Evolutionary conservation across 768 basidiomycete species (phyloP), one percentile per base, ranked within the genome.

Genomic region (Phylloporus arenicola): DNA sequence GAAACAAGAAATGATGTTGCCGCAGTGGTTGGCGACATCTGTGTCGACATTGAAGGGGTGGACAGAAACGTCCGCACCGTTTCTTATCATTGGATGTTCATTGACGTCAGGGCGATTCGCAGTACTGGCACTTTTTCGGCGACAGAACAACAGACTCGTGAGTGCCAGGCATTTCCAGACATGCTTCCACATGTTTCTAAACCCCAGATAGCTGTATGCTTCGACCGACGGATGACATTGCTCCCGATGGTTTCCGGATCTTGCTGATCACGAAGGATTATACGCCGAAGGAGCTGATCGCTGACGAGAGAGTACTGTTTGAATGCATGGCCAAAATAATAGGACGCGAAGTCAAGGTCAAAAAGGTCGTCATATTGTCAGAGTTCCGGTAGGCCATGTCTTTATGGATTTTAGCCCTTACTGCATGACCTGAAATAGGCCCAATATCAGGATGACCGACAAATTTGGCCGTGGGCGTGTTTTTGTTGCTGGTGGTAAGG

Each of bases 401-500:
- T 58, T 43, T 37, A 45, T 52, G 0, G 7, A 42, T 6, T 7
- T 61, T 19, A 31, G 9, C 14, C 11, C 3, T 48, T 50, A 11
- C 33, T 44, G 27, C 25, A 55, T 52, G 12, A 48, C 51, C 25
- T 8, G 22, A 17, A n/a, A 40, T 45, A 74, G 78, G 25, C 70
- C 76, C 1, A 78, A 77, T 57, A 70, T 79, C 25, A 68, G 79
- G 10, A 75, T 78, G 75, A 73, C 71, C 1, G 57, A 77, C 38
- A 68, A 59, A 19, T 73, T 79, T 54, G 56, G 64, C 16, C 50
- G 56, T 5, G 76, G 75, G 1, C 66, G 75, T n/a, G 74, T 72
- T 11, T 79, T 78, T 51, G 44, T 80, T 14, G 72, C 63, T 24
- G 79, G 79, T 57, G 80, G 79, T 59, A 29, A 44, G 41, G 8